Evolutionary conservation across 371 early-diverging fungal species (phyloP).

Genomic region (Apophysomyces trapeziformis): DNA sequence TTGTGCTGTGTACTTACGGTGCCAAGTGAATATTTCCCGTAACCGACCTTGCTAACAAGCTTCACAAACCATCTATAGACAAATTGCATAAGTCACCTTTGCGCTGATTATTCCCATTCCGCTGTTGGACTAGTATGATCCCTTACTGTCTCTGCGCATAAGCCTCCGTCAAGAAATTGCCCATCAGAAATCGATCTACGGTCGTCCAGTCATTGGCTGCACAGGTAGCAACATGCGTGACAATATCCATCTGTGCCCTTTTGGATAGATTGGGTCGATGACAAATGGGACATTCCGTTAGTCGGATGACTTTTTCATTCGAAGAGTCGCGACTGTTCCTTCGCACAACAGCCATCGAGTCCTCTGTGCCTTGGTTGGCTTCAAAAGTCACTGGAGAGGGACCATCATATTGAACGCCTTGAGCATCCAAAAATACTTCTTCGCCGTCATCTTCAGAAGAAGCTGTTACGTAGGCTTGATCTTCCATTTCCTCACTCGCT

Average conservation of each 20-base stretch:
- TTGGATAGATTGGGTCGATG: conserved; percentile 60
- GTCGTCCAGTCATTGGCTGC: conserved; percentile 67
- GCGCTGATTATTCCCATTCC: too few species aligned
- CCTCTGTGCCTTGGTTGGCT: background rate
- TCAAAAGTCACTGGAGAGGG: conserved; percentile 8
- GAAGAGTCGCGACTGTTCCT: conserved; percentile 6
- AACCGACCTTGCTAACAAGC: conserved; percentile 75
- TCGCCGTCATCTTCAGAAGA: conserved; percentile 22
- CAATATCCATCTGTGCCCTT: conserved; percentile 72
- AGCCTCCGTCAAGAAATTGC: conserved; percentile 80
- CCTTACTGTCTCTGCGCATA: conserved; percentile 68
- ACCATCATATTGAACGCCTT: conserved; percentile 23
- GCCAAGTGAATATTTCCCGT: conserved; percentile 74
- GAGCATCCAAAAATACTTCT: conserved; percentile 26
- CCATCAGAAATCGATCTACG: conserved; percentile 70
- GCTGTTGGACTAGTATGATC: too few species aligned
- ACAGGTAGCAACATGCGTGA: conserved; percentile 82
- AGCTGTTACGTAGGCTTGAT: conserved; percentile 6
- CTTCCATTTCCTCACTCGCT: conserved; percentile 12
- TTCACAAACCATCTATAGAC: conserved; percentile 76
- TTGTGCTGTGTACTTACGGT: conserved; percentile 43
- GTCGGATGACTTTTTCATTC: conserved; percentile 68
- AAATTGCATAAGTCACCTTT: background rate
- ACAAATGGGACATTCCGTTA: conserved; percentile 77
- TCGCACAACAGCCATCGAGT: background rate